Evolutionary conservation across 768 basidiomycete species (phyloP).

Genomic region (Kwoniella sp.): DNA sequence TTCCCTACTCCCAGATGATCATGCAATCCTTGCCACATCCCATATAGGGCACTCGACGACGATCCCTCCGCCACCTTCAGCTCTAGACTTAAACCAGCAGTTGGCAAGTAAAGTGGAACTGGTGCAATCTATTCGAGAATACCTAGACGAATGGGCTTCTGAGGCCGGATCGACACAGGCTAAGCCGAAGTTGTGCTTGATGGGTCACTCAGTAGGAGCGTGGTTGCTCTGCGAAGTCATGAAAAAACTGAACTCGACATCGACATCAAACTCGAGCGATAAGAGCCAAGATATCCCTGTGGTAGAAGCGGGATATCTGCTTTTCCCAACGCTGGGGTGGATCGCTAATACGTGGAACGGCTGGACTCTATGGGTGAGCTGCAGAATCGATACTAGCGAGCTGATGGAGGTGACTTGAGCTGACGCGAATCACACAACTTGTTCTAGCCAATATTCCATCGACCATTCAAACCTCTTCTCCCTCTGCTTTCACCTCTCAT

Average conservation of each 20-base stretch:
- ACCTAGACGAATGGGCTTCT: slow-evolving; percentile 33
- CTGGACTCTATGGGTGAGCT: slow-evolving; percentile 62
- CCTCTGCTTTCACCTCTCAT: slow-evolving; percentile 58
- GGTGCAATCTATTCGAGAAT: slow-evolving; percentile 55
- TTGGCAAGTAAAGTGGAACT: slow-evolving; percentile 64
- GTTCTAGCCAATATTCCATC: slow-evolving; percentile 59
- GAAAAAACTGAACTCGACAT: slow-evolving; percentile 23
- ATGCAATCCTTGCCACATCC: slow-evolving; percentile 58
- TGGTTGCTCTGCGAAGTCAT: slow-evolving; percentile 69
- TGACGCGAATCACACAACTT: slow-evolving; percentile 23
- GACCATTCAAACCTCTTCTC: slow-evolving; percentile 58
- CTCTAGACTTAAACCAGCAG: slow-evolving; percentile 60
- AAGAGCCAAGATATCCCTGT: slow-evolving; percentile 3
- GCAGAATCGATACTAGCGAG: not conserved
- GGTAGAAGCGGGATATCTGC: slow-evolving; percentile 61
- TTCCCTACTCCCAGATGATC: slow-evolving; percentile 63
- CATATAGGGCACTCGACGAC: slow-evolving; percentile 68
- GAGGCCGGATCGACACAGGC: not conserved
- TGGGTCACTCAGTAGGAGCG: slow-evolving; percentile 69
- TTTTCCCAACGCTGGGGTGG: slow-evolving; percentile 71
- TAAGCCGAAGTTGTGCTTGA: slow-evolving; percentile 35
- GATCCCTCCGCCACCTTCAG: slow-evolving; percentile 49
- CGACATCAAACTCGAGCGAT: not conserved
- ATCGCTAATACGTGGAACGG: slow-evolving; percentile 71
- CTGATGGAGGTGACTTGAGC: too few relatives aligned